Evolutionary conservation across 257 asterid genomes (phyloP).

Genomic region (Solanum etuberosum): DNA sequence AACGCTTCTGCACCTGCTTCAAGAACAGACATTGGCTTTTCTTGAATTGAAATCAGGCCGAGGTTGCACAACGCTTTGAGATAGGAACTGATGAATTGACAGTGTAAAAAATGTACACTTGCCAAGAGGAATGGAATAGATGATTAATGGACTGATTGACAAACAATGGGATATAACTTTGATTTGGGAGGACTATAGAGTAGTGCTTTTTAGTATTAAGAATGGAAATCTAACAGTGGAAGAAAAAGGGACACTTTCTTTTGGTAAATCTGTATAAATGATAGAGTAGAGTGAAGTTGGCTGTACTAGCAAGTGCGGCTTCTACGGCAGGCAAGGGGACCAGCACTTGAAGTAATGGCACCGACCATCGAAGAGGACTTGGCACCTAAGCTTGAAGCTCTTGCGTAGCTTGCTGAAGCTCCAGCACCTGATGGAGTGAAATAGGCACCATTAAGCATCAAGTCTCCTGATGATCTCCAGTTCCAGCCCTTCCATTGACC

Average conservation of each 20-base stretch:
- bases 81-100: constrained; percentile 28
- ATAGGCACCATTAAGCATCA: constrained; percentile 88
- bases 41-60: constrained; percentile 58
- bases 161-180: constrained; percentile 27
- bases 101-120: constrained; percentile 80
- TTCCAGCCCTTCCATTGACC: constrained; percentile 79
- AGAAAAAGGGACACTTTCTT: constrained; percentile 6
- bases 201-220: not conserved
- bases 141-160: constrained; percentile 1
- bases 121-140: constrained; percentile 29
- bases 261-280: not conserved
- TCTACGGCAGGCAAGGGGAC: constrained; percentile 65
- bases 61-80: constrained; percentile 64
- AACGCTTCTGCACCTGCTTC: constrained; percentile 83
- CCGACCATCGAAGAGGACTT: constrained; percentile 82
- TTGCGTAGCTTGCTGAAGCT: constrained; percentile 85
- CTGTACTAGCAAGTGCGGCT: constrained; percentile 59
- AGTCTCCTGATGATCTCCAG: constrained; percentile 93
- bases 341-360: constrained; percentile 67
- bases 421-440: constrained; percentile 92
- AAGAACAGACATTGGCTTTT: constrained; percentile 9
- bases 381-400: constrained; percentile 96
- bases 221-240: not conserved
- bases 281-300: not conserved
- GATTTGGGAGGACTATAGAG: constrained; percentile 7